Conservation (phyloP, 306 rosid genomes). For the Cicer arietinum region DNA sequence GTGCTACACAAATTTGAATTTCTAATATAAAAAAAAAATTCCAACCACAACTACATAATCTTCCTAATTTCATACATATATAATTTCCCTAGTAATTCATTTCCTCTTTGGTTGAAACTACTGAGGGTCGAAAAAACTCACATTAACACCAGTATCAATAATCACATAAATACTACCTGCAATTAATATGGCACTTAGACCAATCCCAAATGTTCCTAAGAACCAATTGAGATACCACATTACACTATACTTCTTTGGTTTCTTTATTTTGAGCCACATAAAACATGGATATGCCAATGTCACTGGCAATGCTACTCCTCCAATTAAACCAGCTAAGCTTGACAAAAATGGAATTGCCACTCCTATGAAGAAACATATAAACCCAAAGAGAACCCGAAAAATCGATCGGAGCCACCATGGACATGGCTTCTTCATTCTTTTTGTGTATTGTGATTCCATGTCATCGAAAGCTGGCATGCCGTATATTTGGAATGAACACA, state of each 20-base stretch:
- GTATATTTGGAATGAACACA: slow-evolving; percentile 61
- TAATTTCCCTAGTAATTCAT: not conserved
- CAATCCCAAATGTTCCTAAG: slow-evolving; percentile 65
- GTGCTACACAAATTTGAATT: slow-evolving; percentile 1
- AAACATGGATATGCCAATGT: slow-evolving; percentile 59
- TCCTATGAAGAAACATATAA: slow-evolving; percentile 45
- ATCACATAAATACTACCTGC: slow-evolving; percentile 72
- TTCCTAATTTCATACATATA: slow-evolving; percentile 9
- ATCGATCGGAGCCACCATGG: slow-evolving; percentile 57
- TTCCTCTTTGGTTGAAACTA: slow-evolving; percentile 32
- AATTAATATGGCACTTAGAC: slow-evolving; percentile 52
- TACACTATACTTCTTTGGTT: slow-evolving; percentile 44
- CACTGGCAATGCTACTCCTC: slow-evolving; percentile 58
- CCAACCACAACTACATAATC: not conserved
- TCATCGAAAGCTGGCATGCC: slow-evolving; percentile 64
- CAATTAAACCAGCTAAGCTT: slow-evolving; percentile 54
- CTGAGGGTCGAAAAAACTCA: slow-evolving; percentile 74
- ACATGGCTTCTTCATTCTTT: slow-evolving; percentile 53
- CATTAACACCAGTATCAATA: slow-evolving; percentile 66
- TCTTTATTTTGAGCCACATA: slow-evolving; percentile 56
- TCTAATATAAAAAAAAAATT: not conserved
- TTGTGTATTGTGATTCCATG: slow-evolving; percentile 56
- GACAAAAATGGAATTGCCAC: slow-evolving; percentile 60
- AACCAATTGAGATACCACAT: slow-evolving; percentile 74
- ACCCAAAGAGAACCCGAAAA: slow-evolving; percentile 49